Evolutionary conservation across 192 early-diverging fungal species (phyloP).

Genomic region (Jimgerdemannia flammicorona): DNA sequence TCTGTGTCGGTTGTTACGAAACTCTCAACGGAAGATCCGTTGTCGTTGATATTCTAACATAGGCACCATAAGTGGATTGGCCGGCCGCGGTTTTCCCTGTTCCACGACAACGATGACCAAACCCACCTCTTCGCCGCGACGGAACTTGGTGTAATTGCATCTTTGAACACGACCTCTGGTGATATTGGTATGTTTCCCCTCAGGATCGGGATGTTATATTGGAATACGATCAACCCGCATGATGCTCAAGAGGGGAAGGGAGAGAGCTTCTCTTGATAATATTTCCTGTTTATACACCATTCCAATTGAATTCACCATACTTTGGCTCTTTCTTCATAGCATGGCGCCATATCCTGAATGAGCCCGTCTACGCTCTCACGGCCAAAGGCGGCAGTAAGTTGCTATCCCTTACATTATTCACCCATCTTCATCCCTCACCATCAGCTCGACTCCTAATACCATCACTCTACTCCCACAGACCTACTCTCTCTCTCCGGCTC

Average conservation of each 20-base stretch:
- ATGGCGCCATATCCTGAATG: constrained; percentile 78
- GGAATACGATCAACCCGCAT: not conserved
- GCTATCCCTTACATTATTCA: not conserved
- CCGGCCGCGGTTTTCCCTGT: constrained; percentile 28
- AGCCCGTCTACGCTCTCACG: constrained; percentile 49
- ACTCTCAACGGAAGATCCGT: not conserved
- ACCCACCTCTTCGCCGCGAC: constrained; percentile 53
- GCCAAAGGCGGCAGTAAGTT: constrained; percentile 49
- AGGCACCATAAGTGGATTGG: constrained; percentile 59
- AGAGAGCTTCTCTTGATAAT: no score
- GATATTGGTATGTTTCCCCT: constrained; percentile 47
- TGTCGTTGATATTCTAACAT: not conserved
- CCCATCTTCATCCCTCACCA: not conserved
- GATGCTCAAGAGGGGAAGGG: no score
- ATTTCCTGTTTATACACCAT: no score
- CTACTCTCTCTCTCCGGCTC: constrained; percentile 23
- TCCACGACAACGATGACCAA: constrained; percentile 24
- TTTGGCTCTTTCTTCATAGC: constrained; percentile 18
- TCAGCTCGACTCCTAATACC: no score
- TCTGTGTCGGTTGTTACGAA: not conserved
- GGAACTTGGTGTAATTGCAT: constrained; percentile 73
- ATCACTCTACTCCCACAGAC: constrained; percentile 1
- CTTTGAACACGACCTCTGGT: constrained; percentile 62
- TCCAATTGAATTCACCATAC: no score
- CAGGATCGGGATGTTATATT: not conserved